Evolutionary conservation across 306 rosid genomes (phyloP), one percentile per base, ranked within the genome.

Genomic region (Ormosia emarginata): DNA sequence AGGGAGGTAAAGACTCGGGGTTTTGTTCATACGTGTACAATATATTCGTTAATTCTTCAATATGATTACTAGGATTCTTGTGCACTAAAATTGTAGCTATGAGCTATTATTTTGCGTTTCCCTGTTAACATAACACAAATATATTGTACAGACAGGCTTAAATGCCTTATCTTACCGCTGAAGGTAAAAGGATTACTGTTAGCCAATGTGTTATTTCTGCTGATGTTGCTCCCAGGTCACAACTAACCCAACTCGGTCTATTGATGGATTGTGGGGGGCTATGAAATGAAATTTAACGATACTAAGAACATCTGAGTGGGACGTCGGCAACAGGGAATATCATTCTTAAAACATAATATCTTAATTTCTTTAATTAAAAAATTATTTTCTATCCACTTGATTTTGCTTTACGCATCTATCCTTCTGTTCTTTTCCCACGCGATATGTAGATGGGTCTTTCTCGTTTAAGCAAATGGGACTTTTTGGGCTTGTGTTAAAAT

Each of bases 91-190:
- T 41, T 75, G 84, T 61, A 82, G 74, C 78, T 73, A 55, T 75
- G n/a, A 61, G 75, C 78, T 81, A 32, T 73, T 72, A 11, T 58
- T 43, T 59, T 79, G 66, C 11, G 53, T 43, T 65, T 43, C 37
- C 43, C 49, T 49, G 4, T 14, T 61, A 53, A 78, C 73, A 8
- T 72, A n/a, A 77, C 57, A 40, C 78, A 11, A 44, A 46, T 71
- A 67, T 69, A 40, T 82, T 89, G 90, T 86, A 89, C 85, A 84
- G 85, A 79, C 57, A 24, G 88, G 86, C 83, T 62, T 59, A 50
- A 79, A 57, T 81, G 88, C 83, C 84, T 77, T 61, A 43, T 74
- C 77, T 67, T 37, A 63, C 56, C 18, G 64, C 15, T 15, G 67
- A 69, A 43, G 55, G 77, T 46, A 67, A 15, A 72, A 72, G 32